A percentile compares a stretch with the other conserved stretches of the same genome.
Conservation (phyloP, 805 yeast genomes). For the Diddensiella caesifluorescens region DNA sequence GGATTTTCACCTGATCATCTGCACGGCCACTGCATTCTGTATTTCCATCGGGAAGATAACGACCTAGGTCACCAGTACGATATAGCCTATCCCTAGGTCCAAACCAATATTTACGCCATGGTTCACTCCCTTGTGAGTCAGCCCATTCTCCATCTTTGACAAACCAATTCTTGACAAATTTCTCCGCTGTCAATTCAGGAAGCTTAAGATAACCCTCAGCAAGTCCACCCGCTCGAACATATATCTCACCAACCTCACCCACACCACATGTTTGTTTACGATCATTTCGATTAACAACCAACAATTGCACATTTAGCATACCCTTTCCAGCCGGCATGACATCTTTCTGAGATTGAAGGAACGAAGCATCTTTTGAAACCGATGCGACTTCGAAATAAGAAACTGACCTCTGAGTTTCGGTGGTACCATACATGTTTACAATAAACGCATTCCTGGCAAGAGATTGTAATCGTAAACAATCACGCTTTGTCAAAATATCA, state of each 20-base stretch:
- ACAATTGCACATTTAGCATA: slow-evolving; percentile 89
- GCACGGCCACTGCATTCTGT: slow-evolving; percentile 99
- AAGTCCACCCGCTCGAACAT: slow-evolving; percentile 96
- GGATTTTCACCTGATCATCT: slow-evolving; percentile 95
- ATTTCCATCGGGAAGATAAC: slow-evolving; percentile 95
- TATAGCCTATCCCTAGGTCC: slow-evolving; percentile 96
- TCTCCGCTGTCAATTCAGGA: slow-evolving; percentile 81
- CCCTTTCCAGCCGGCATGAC: slow-evolving; percentile 99
- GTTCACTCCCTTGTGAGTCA: slow-evolving; percentile 37
- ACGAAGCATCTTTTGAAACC: slow-evolving; percentile 59
- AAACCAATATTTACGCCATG: slow-evolving; percentile 74
- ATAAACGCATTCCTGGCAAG: slow-evolving; percentile 84
- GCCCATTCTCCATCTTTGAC: slow-evolving; percentile 62
- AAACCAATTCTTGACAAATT: slow-evolving; percentile 90
- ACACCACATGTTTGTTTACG: slow-evolving; percentile 91
- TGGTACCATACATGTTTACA: slow-evolving; percentile 98
- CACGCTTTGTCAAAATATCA: slow-evolving; percentile 94
- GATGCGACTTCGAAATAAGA: slow-evolving; percentile 87
- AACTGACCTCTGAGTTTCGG: slow-evolving; percentile 98
- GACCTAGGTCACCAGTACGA: slow-evolving; percentile 96
- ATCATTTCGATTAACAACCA: slow-evolving; percentile 89
- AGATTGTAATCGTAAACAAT: slow-evolving; percentile 86
- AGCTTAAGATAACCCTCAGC: slow-evolving; percentile 94
- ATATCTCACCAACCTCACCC: slow-evolving; percentile 98
- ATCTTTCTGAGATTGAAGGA: slow-evolving; percentile 81